These are phyloP conservation scores for Amoeboaphelidium protococcarum DNA, from an alignment of 371 early-diverging fungal species.

Conservation along the genomic window DNA sequence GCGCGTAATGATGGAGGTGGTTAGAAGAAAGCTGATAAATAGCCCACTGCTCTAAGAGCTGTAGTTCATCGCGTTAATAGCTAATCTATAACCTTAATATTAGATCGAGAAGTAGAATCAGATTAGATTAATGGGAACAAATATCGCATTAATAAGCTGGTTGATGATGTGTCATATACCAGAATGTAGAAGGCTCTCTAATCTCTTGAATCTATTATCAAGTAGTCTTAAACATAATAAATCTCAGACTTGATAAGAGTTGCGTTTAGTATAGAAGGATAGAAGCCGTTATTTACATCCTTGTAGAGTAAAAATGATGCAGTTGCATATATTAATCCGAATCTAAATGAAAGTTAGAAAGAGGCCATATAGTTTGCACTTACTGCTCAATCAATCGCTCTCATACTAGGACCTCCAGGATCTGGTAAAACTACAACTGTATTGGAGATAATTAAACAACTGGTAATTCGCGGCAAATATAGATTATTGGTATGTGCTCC, in stretches of 20 bases:
- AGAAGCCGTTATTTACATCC: neutral
- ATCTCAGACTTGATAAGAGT: neutral
- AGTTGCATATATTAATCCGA: constrained; percentile 24
- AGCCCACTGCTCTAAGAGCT: no score
- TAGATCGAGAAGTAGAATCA: no score
- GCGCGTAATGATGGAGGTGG: neutral
- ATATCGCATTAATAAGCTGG: no score
- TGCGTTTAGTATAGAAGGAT: neutral
- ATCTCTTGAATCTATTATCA: neutral
- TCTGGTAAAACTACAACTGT: constrained; percentile 85
- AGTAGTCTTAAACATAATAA: neutral
- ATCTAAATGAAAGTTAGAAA: constrained; percentile 44
- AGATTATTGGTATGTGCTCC: constrained; percentile 77
- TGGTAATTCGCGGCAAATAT: constrained; percentile 28
- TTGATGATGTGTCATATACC: no score
- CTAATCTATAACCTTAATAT: no score
- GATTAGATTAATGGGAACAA: no score
- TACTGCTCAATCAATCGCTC: constrained; percentile 29
- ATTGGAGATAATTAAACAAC: constrained; percentile 56
- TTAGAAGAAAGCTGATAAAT: no score
- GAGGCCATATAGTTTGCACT: constrained; percentile 41
- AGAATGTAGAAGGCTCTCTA: neutral
- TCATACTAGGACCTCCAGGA: constrained; percentile 65
- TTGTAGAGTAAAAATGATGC: no score
- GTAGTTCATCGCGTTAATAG: no score